Evolutionary conservation across 2,329 filamentous ascomycete species (phyloP).

Genomic region (Aspergillus eucalypticola): DNA sequence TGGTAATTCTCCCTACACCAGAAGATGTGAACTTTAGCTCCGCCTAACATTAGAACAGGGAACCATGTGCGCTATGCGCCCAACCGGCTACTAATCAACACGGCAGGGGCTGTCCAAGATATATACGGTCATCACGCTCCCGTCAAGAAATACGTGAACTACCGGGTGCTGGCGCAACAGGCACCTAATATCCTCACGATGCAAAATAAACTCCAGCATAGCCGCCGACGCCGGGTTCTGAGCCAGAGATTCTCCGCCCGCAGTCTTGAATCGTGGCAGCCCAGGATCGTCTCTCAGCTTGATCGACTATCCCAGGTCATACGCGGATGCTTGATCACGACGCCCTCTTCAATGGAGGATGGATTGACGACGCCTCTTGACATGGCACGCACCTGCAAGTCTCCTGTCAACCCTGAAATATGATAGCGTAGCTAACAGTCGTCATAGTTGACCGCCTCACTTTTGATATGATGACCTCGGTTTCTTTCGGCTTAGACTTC

Average conservation of each 20-base stretch:
- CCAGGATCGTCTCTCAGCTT: neutral
- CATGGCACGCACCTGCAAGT: neutral
- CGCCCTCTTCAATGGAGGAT: neutral
- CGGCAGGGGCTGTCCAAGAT: neutral
- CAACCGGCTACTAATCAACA: neutral
- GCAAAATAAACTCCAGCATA: neutral
- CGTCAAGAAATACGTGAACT: neutral
- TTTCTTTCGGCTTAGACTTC: neutral
- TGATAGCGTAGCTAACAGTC: neutral
- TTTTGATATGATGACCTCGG: neutral
- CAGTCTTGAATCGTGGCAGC: neutral
- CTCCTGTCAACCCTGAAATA: neutral
- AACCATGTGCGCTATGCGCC: neutral
- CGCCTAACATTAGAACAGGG: neutral
- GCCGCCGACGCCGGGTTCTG: neutral
- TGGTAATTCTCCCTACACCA: constrained; percentile 20
- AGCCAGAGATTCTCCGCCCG: neutral
- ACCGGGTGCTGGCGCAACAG: neutral
- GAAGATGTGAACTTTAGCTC: no score
- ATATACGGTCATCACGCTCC: neutral
- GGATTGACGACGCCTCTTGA: neutral
- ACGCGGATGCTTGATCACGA: neutral
- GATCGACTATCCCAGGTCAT: neutral
- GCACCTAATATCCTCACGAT: neutral
- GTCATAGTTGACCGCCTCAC: neutral